phyloP scores from a whole-genome alignment of 2,329 filamentous ascomycete genomes.

The Macrophomina pseudophaseolina region DNA sequence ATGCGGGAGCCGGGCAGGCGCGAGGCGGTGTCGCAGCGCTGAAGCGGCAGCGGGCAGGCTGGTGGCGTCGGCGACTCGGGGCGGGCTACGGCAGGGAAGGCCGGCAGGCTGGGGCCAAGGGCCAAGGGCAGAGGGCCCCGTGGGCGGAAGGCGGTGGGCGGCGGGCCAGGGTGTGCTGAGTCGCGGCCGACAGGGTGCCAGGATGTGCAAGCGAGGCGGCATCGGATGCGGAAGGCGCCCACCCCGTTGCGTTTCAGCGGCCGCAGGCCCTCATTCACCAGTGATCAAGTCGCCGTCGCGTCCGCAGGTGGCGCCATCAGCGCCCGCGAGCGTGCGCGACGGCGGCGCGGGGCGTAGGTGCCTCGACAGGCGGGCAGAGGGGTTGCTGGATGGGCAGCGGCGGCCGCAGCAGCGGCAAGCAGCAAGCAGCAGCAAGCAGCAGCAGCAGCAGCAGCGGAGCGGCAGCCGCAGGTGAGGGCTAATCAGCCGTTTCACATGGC shows the following conservation, averaged over 20 bases:
- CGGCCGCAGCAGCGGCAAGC: neutral
- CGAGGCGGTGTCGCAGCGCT: conserved; percentile 9
- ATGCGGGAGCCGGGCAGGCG: conserved; percentile 10
- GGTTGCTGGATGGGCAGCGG: too few relatives aligned
- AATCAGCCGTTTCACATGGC: conserved; percentile 16
- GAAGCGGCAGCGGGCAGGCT: neutral
- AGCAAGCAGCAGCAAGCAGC: conserved; percentile 2
- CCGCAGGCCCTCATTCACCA: neutral
- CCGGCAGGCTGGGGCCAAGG: too few relatives aligned
- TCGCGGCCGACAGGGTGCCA: neutral
- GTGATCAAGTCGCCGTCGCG: neutral
- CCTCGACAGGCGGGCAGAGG: too few relatives aligned
- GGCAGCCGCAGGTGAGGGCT: neutral
- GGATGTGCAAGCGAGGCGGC: conserved; percentile 17
- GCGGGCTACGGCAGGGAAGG: neutral
- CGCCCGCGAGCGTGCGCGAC: neutral
- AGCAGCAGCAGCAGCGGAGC: neutral
- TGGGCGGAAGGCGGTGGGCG: neutral
- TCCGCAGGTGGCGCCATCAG: neutral
- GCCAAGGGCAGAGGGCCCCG: neutral
- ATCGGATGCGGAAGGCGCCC: conserved; percentile 15
- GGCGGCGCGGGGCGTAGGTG: too few relatives aligned
- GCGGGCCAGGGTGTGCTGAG: neutral
- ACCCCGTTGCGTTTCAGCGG: conserved; percentile 18
- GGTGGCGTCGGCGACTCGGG: conserved; percentile 19